A percentile compares a stretch with the other conserved stretches of the same genome.
Evolutionary conservation across 164 flowering plant genomes (phyloP).

Genomic region (Umbilicus rupestris): DNA sequence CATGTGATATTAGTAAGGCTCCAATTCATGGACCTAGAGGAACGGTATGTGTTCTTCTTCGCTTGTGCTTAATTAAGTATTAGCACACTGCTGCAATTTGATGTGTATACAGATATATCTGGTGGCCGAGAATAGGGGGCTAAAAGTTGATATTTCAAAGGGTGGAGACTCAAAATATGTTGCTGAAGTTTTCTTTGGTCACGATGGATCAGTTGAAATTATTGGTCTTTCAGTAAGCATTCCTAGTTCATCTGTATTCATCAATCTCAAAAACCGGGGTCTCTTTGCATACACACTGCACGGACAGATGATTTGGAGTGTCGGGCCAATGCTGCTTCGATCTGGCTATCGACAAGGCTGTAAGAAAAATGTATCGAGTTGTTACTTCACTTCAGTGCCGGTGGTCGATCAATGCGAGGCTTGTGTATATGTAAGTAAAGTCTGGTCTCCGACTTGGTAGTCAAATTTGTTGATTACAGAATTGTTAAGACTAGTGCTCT

Average conservation of each 20-base stretch:
- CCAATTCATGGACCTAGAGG: constrained; percentile 53
- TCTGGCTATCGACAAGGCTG: constrained; percentile 83
- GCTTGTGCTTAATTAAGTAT: too few relatives aligned
- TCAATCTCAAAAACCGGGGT: constrained; percentile 47
- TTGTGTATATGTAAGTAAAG: constrained; percentile 73
- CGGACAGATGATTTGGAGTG: constrained; percentile 60
- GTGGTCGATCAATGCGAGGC: constrained; percentile 85
- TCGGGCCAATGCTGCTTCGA: constrained; percentile 51
- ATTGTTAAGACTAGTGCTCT: too few relatives aligned
- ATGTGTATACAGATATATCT: constrained; percentile 81
- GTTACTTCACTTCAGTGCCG: constrained; percentile 66
- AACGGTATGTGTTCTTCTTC: constrained; percentile 34
- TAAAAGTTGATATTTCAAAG: constrained; percentile 31
- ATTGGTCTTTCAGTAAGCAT: constrained; percentile 58
- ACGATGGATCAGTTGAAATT: constrained; percentile 37
- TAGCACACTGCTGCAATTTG: too few relatives aligned
- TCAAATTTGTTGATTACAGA: background rate
- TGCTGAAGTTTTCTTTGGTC: constrained; percentile 44
- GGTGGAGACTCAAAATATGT: constrained; percentile 34
- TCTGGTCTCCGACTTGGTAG: too few relatives aligned
- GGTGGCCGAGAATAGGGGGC: constrained; percentile 63
- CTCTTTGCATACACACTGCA: constrained; percentile 52
- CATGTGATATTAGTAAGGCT: constrained; percentile 40
- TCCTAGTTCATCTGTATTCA: constrained; percentile 40
- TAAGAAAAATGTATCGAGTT: constrained; percentile 37